Conservation (phyloP, 352 stramenopile species). For the Pythium phragmitis region DNA sequence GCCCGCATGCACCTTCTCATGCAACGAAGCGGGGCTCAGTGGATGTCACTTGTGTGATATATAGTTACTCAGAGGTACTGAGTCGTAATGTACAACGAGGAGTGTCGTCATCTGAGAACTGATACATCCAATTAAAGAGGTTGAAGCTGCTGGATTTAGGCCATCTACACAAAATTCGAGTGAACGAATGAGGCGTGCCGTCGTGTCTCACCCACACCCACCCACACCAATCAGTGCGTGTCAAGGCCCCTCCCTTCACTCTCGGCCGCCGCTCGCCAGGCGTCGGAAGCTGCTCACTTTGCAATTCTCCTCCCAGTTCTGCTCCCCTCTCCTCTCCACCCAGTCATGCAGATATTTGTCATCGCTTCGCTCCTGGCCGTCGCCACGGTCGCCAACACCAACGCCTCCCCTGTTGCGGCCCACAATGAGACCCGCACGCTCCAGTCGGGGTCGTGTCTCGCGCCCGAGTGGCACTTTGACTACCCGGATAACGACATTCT, state of each 20-base stretch:
- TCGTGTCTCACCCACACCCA: not conserved
- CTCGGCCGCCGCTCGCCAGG: not conserved
- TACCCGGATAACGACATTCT: conserved; percentile 12
- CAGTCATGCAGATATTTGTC: not conserved
- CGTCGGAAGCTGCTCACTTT: not conserved
- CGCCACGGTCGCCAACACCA: not conserved
- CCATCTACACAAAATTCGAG: not conserved
- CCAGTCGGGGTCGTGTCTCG: not conserved
- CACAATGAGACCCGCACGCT: not conserved
- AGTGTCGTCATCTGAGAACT: not conserved
- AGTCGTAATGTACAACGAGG: too few species aligned
- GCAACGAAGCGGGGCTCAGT: too few species aligned
- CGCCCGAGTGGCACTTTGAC: conserved; percentile 8
- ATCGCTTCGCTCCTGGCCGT: not conserved
- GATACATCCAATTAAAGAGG: not conserved
- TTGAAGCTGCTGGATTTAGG: not conserved
- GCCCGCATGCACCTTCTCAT: too few species aligned
- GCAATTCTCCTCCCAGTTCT: not conserved
- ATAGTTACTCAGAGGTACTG: too few species aligned
- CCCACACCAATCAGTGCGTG: not conserved
- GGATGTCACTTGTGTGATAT: too few species aligned
- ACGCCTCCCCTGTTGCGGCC: not conserved
- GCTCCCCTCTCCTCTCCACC: not conserved
- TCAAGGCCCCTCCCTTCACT: too few species aligned
- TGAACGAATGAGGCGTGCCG: not conserved